These are phyloP conservation scores for Coleophoma crateriformis DNA, from an alignment of 2,329 filamentous ascomycete genomes.

Conservation along the genomic window DNA sequence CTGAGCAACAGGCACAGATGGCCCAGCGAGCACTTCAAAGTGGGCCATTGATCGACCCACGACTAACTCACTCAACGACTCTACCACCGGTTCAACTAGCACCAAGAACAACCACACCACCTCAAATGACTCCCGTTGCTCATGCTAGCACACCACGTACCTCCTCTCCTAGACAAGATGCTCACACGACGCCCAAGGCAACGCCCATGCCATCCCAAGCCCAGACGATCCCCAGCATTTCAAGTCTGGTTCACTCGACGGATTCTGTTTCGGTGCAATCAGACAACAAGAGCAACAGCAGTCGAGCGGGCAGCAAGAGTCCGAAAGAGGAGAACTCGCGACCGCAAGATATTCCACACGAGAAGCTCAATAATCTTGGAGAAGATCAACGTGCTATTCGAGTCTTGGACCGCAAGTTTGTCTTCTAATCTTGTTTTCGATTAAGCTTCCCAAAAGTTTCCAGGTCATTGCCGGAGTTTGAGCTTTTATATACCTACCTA, in stretches of 20 bases:
- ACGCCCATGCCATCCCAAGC: constrained; percentile 16
- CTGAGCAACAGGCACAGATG: constrained; percentile 26
- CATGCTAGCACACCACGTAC: constrained; percentile 15
- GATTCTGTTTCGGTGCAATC: constrained; percentile 21
- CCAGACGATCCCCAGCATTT: constrained; percentile 25
- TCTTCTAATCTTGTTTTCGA: constrained; percentile 17
- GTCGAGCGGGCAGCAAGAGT: constrained; percentile 19
- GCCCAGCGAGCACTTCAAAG: constrained; percentile 21
- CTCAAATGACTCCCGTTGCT: constrained; percentile 8
- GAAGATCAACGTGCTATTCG: constrained; percentile 62
- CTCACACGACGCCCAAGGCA: constrained; percentile 7
- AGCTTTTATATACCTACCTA: not conserved
- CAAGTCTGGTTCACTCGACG: constrained; percentile 22
- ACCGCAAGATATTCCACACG: constrained; percentile 48
- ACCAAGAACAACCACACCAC: constrained; percentile 15
- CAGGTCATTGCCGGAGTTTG: not conserved
- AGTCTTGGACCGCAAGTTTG: constrained; percentile 58
- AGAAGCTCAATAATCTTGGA: constrained; percentile 44
- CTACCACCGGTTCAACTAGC: constrained; percentile 13
- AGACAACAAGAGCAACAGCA: constrained; percentile 23
- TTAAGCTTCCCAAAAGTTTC: not conserved
- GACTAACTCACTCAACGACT: constrained; percentile 9
- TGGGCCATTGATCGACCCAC: constrained; percentile 20
- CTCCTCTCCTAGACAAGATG: constrained; percentile 11
- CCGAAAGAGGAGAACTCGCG: constrained; percentile 23